Base-by-base conservation (phyloP, 805 yeast species). In the Vanderwaltozyma yarrowii region DNA sequence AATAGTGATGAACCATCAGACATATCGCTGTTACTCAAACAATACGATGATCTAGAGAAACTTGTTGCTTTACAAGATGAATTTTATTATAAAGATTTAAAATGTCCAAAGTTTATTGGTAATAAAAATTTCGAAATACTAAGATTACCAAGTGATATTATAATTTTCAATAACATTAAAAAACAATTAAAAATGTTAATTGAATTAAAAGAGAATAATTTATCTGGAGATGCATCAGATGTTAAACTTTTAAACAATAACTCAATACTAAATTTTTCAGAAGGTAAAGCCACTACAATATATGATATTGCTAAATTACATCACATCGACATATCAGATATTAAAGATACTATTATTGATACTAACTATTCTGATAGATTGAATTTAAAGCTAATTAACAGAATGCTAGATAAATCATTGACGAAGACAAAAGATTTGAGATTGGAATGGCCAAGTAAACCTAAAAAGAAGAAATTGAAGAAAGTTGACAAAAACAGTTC, bases 321-420 rank as follows among this genome's bases (percentile, higher is more conserved):
- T 37, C 33, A 33, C 4, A 52, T 56, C 14, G 52, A 54, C 32
- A 45, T 46, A n/a, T 30, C 45, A 14, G 49, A 47, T 36, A 43
- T 53, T 13, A 43, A 44, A n/a, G 53, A 46, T 3, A 32, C 43
- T 2, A 33, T 35, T n/a, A 26, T 43, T 11, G 44, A 42, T 23
- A 33, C 45, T 13, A 37, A 40, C 17, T 38, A 44, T 10, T 8
- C 39, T 7, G 39, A 37, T 27, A 37, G 26, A 16, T 20, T 37
- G 9, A 32, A 27, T 27, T 40, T 51, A 3, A 50, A 44, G 31
- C 35, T 45, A 13, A 53, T 58, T 11, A 44, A 47, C 14, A 53
- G 42, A 32, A 50, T 36, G 32, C 31, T 56, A 16, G 56, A 49
- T 34, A 50, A 44, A 32, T 46, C 47, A 11, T 37, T 54, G 17